Evolutionary conservation across 768 basidiomycete genomes (phyloP), one percentile per base, ranked within the genome.

Genomic region (Polyporus arcularius): DNA sequence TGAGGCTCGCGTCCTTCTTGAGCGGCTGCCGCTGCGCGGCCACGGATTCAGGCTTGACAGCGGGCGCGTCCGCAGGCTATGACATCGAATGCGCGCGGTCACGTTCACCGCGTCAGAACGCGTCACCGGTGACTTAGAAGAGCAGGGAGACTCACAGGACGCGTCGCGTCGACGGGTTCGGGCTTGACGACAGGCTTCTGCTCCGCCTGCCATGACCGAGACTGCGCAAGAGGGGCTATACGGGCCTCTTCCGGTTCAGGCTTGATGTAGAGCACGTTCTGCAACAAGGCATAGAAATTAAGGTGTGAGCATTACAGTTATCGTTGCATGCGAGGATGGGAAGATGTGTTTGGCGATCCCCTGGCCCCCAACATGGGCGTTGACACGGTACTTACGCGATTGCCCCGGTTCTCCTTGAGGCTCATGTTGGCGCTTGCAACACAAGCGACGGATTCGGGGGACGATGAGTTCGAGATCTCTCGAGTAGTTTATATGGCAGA

Each of bases 221-320:
- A 48, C 35, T 32, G n/a, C 4, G 54, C 43, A 12, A 61, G 60
- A 16, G 62, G 63, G 1, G 67, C 55, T 28, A 70, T 57, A 4
- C 47, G 58, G 9, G 57, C 59, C 18, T 74, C 74, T 47, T 69
- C 62, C 4, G 72, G 75, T 42, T 76, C 74, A 39, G 73, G 70
- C 58, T 76, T 76, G 49, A 76, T 63, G 54, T 58, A 60, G 12
- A 50, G 62, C 15, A 45, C 53, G 16, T 38, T 57, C 58, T 65
- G 45, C 47, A 46, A 42, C 38, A 48, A 54, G 40, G 42, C 15
- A 49, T 15, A 21, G 21, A 61, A 55, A 62, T 41, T 21, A 46
- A 59, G 59, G 53, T 62, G 11, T 62, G 11, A 65, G 18, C 46
- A 4, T 55, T 40, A 41, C 49, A 55, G 42, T 40, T 26, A 16